Evolutionary conservation across 1,139 yeast species (phyloP), one percentile per base, ranked within the genome.

Genomic region (Pichia sp.): DNA sequence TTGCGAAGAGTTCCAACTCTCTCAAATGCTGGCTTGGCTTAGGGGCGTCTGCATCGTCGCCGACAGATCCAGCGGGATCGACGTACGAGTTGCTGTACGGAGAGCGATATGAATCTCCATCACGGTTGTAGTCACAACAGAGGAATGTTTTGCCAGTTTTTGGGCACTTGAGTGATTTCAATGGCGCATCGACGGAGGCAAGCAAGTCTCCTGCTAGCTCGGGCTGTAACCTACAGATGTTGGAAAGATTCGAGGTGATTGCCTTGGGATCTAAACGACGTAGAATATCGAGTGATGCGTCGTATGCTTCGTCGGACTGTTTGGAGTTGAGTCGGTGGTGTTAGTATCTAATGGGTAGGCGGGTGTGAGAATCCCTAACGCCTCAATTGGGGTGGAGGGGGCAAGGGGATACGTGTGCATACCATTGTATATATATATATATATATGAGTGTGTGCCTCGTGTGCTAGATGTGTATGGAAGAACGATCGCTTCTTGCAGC

Each of bases 41-140:
- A 5, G 95, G 93, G 2, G 87, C 83, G 30, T 82, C 82, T 39
- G 80, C 90, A 36, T 79, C 85, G 13, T 73, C 70, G n/a, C 71
- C 64, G 21, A 42, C 23, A 16, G 34, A 16, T 26, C 37, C 16
- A 19, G 80, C 66, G 8, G 63, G 62, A 0, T 96, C 96, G 58
- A 78, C 82, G 69, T 87, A 93, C 58, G 78, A 75, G 65, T 89
- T 89, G 30, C 90, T 78, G 91, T 95, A 91, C 2, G 99, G 99
- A 0, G 96, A 87, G 61, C 98, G 78, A 70, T 79, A 87, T 31
- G 93, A 84, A 68, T 93, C 98, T 6, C 96, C 93, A 64, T 93
- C 99, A 59, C 99, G 77, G 69, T 93, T 93, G 68, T 91, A 93
- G 67, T 93, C 99, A 70, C 99, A 93, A 51, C 93, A 81, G 57